These are phyloP conservation scores for Pseudopithomyces chartarum DNA, from an alignment of 2,329 filamentous ascomycete genomes.

Conservation along the genomic window DNA sequence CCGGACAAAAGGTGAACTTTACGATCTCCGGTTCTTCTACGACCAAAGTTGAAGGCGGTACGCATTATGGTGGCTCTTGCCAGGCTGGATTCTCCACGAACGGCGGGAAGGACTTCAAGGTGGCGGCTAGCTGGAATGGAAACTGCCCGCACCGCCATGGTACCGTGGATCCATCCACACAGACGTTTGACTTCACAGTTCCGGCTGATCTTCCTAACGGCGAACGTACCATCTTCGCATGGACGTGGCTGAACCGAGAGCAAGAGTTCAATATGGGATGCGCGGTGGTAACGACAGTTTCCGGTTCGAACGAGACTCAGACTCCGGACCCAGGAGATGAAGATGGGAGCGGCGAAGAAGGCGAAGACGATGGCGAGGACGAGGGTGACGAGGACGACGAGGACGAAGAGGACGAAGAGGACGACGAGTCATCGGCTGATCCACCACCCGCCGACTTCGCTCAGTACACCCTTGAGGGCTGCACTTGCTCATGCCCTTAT, in stretches of 20 bases:
- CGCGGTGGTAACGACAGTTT: conserved; percentile 49
- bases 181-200: conserved; percentile 53
- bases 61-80: conserved; percentile 55
- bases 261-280: conserved; percentile 54
- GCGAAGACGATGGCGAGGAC: too few relatives aligned
- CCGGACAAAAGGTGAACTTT: conserved; percentile 50
- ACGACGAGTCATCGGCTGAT: neutral
- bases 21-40: conserved; percentile 33
- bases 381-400: too few relatives aligned
- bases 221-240: conserved; percentile 50
- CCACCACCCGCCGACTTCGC: conserved; percentile 8
- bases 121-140: conserved; percentile 53
- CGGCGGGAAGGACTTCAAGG: conserved; percentile 50
- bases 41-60: conserved; percentile 36
- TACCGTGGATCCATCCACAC: conserved; percentile 41
- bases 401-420: too few relatives aligned
- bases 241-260: conserved; percentile 57
- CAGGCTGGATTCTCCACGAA: conserved; percentile 54
- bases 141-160: conserved; percentile 53
- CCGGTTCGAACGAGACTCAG: conserved; percentile 24
- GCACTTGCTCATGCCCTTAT: conserved; percentile 35
- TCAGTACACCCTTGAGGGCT: conserved; percentile 34
- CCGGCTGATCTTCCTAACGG: conserved; percentile 50
- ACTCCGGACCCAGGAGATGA: neutral
- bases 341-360: too few relatives aligned